Conservation (phyloP, 2,329 filamentous ascomycete genomes). For the Claviceps purpurea region DNA sequence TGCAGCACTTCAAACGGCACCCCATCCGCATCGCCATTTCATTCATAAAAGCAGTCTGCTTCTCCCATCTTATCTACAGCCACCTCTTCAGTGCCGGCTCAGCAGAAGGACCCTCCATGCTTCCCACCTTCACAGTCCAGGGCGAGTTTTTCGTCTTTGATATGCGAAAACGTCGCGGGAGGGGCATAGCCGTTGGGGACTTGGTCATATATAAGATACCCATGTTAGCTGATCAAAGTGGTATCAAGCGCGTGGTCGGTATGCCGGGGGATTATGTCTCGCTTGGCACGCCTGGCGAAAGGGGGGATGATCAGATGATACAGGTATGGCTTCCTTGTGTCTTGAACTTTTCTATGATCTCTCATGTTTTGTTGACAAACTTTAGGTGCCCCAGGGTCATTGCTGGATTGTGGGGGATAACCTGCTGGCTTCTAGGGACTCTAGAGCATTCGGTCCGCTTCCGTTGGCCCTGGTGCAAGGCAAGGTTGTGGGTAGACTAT, state of each 20-base stretch:
- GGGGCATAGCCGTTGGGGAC: conserved; percentile 60
- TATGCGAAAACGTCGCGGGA: conserved; percentile 54
- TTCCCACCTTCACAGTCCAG: conserved; percentile 60
- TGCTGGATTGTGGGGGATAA: conserved; percentile 90
- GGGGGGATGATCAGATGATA: conserved; percentile 41
- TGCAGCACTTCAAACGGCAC: conserved; percentile 23
- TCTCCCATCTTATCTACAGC: conserved; percentile 32
- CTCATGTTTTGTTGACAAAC: background rate
- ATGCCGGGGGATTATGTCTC: conserved; percentile 66
- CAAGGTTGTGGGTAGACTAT: conserved; percentile 58
- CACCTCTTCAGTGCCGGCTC: conserved; percentile 49
- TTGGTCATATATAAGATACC: conserved; percentile 70
- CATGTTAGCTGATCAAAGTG: conserved; percentile 42
- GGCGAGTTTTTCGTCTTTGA: conserved; percentile 59
- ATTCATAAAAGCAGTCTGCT: conserved; percentile 25
- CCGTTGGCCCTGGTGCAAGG: conserved; percentile 74
- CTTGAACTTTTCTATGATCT: background rate
- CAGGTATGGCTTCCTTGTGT: conserved; percentile 34
- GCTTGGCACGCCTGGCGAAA: conserved; percentile 44
- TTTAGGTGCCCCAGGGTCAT: conserved; percentile 79
- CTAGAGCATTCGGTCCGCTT: conserved; percentile 71
- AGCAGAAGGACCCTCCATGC: conserved; percentile 70
- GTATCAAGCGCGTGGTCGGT: conserved; percentile 68
- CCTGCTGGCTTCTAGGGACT: conserved; percentile 70
- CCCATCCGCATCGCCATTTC: conserved; percentile 24